A percentile compares a stretch with the other conserved stretches of the same genome.
These are phyloP conservation scores for Kalanchoe fedtschenkoi DNA, from an alignment of 164 flowering plant genomes.

Conservation along the genomic window DNA sequence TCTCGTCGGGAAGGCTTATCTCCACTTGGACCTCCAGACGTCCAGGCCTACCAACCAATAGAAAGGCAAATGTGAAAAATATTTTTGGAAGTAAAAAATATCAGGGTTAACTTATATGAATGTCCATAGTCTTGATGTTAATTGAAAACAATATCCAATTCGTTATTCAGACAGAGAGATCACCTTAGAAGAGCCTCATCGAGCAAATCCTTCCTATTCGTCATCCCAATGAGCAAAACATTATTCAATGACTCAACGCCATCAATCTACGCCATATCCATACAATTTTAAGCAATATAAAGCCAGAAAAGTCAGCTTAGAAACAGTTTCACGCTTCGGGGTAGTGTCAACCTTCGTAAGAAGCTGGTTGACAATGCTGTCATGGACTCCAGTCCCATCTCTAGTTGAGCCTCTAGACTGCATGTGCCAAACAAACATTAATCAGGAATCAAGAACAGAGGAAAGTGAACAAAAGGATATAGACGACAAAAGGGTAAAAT, in stretches of 20 bases:
- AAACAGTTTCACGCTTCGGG: background rate
- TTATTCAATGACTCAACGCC: constrained; percentile 95
- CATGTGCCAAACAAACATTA: constrained; percentile 9
- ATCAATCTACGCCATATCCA: constrained; percentile 55
- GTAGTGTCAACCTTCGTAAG: constrained; percentile 52
- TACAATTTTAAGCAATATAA: background rate
- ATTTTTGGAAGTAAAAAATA: background rate
- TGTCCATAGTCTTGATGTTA: no score
- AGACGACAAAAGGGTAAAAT: no score
- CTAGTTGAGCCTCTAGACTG: constrained; percentile 77
- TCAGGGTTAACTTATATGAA: background rate
- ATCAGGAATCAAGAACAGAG: background rate
- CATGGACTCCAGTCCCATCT: constrained; percentile 76
- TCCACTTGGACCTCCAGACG: constrained; percentile 78
- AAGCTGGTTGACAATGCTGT: constrained; percentile 71
- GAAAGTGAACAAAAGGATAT: background rate
- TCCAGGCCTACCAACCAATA: constrained; percentile 42
- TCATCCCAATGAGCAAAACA: constrained; percentile 98
- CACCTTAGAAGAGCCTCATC: constrained; percentile 98
- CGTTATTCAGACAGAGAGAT: background rate
- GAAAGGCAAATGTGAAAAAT: background rate
- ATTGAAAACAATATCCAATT: background rate
- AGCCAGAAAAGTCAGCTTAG: background rate
- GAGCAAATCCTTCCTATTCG: constrained; percentile 92
- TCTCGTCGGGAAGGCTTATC: constrained; percentile 97